Percentiles rank a stretch among this genome's conserved stretches.
These are phyloP conservation scores for Letharia columbiana DNA, from an alignment of 495 filamentous ascomycete species.

Conservation along the genomic window DNA sequence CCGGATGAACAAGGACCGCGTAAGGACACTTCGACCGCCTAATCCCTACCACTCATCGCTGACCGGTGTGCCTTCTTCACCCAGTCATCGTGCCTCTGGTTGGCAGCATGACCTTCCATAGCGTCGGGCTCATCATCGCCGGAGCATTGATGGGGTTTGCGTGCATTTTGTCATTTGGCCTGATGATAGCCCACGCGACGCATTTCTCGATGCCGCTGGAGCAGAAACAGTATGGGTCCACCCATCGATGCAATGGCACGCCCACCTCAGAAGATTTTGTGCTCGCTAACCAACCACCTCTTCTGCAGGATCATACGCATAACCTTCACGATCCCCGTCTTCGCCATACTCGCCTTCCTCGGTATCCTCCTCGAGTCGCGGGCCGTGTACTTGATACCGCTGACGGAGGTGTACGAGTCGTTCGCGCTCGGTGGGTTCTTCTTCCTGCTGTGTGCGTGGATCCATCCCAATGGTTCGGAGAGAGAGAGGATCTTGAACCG, in stretches of 20 bases:
- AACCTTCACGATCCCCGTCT: background rate
- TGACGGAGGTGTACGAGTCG: background rate
- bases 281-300: background rate
- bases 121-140: background rate
- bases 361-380: background rate
- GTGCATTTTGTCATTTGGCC: background rate
- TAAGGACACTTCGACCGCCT: too few relatives aligned
- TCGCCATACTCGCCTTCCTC: background rate
- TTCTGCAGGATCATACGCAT: background rate
- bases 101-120: background rate
- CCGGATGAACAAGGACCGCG: background rate
- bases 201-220: background rate
- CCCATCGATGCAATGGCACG: too few relatives aligned
- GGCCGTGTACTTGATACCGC: background rate
- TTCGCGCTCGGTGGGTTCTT: background rate
- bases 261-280: background rate
- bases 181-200: background rate
- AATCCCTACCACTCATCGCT: background rate
- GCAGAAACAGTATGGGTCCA: constrained; percentile 1
- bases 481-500: background rate
- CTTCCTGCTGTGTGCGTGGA: background rate
- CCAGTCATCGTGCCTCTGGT: background rate
- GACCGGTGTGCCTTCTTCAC: background rate
- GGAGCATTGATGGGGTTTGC: background rate
- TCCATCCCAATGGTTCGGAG: background rate